Percentiles rank a stretch among this genome's conserved stretches.
Evolutionary conservation across 352 stramenopile genomes (phyloP).

Genomic region (Globisporangium solare): DNA sequence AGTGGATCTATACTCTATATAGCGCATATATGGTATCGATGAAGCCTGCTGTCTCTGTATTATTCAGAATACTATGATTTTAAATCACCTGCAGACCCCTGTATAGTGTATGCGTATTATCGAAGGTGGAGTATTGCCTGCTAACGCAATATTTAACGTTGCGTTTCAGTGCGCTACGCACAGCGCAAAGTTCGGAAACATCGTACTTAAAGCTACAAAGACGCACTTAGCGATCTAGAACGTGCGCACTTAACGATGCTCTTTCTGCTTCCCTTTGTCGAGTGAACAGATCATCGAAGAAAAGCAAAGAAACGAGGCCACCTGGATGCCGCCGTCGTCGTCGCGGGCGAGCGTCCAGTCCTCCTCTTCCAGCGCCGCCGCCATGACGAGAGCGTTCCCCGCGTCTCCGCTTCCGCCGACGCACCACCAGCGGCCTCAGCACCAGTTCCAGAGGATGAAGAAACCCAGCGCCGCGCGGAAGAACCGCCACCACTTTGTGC

Average conservation of each 20-base stretch:
- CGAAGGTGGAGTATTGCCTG: too few species aligned
- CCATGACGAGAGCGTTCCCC: background rate
- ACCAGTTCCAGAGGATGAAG: background rate
- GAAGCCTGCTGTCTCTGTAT: too few species aligned
- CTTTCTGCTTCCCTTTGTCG: background rate
- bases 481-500: background rate
- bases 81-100: too few species aligned
- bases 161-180: too few species aligned
- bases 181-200: too few species aligned
- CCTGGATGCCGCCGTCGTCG: too few species aligned
- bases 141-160: too few species aligned
- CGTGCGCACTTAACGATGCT: background rate
- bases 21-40: too few species aligned
- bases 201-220: background rate
- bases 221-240: background rate
- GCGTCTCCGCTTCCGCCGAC: background rate
- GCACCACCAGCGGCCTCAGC: background rate
- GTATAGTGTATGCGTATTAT: too few species aligned
- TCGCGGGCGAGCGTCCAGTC: background rate
- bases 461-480: background rate
- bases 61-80: too few species aligned
- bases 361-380: background rate
- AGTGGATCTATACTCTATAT: too few species aligned
- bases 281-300: conserved; percentile 2
- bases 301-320: background rate